These are phyloP conservation scores for Canavalia ensiformis DNA, from an alignment of 306 rosid genomes.

Conservation along the genomic window DNA sequence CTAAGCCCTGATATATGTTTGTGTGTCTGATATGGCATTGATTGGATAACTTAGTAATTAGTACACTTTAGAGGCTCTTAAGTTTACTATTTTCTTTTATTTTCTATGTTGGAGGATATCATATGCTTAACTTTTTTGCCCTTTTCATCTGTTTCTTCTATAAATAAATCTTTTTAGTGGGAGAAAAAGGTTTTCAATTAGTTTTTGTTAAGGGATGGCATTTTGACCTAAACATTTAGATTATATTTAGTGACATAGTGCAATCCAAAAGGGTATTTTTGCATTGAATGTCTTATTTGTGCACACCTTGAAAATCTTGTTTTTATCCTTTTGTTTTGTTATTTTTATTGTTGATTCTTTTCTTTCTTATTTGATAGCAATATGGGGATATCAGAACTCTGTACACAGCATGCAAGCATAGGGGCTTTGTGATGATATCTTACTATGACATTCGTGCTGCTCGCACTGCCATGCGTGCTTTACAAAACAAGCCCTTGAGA, in stretches of 20 bases:
- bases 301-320: slow-evolving; percentile 8
- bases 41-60: background rate
- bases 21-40: background rate
- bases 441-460: slow-evolving; percentile 95
- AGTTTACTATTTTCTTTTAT: background rate
- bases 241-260: too few species aligned
- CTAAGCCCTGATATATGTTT: background rate
- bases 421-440: slow-evolving; percentile 98
- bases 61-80: background rate
- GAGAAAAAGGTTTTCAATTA: background rate
- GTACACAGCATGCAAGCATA: slow-evolving; percentile 95
- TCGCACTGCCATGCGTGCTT: slow-evolving; percentile 92
- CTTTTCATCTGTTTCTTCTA: background rate
- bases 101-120: slow-evolving; percentile 7
- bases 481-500: slow-evolving; percentile 92
- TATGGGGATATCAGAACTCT: slow-evolving; percentile 93
- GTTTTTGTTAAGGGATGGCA: too few species aligned
- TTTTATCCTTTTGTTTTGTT: slow-evolving; percentile 24
- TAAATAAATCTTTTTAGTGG: background rate
- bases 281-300: background rate
- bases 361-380: slow-evolving; percentile 66
- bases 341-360: slow-evolving; percentile 40
- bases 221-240: too few species aligned
- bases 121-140: background rate
- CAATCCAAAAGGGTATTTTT: too few species aligned